Evolutionary conservation across 2,329 filamentous ascomycete genomes (phyloP), one percentile per base, ranked within the genome.

Genomic region (Trichophyton rubrum): DNA sequence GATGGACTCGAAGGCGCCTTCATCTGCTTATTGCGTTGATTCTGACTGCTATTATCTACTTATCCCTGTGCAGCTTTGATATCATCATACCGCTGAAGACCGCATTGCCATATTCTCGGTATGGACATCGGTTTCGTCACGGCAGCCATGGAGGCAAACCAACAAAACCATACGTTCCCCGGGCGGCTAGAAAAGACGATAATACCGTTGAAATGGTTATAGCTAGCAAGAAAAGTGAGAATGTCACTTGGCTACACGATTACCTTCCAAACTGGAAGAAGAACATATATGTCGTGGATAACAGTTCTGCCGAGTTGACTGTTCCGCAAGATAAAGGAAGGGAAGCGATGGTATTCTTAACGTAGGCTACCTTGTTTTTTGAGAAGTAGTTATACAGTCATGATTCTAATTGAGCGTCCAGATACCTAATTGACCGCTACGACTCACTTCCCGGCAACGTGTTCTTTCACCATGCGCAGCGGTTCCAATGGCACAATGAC

Each of bases 131-230:
- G 11, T 24, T 1, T 47, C 17, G 11, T 47, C n/a, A 24, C 24
- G 20, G 45, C 22, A 9, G 8, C 13, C 20, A 51, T 4, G 20
- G 13, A 5, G 22, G 20, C 13, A 15, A 5, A 11, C 20, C 8
- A 2, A 22, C 45, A 4, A 24, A 27, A 5, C 20, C 13, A 35
- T 24, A 27, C n/a, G 20, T 15, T 27, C 13, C 7, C 13, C 9
- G 3, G 17, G 15, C 30, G n/a, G n/a, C 24, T 35, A 7, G 33
- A 38, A 27, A 82, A 56, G 89, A 88, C 65, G 78, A 83, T 62
- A 93, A 99, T 64, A 91, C 90, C 64, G 93, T 99, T 24, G 61
- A 64, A 30, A 45, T 76, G 67, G 67, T 76, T 17, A 69, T 76
- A 43, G 74, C 74, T 3, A 74, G 72, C 63, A 72, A 73, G 69